These are phyloP conservation scores for Globisporangium apiculatum DNA, from an alignment of 352 stramenopile species.

Conservation along the genomic window DNA sequence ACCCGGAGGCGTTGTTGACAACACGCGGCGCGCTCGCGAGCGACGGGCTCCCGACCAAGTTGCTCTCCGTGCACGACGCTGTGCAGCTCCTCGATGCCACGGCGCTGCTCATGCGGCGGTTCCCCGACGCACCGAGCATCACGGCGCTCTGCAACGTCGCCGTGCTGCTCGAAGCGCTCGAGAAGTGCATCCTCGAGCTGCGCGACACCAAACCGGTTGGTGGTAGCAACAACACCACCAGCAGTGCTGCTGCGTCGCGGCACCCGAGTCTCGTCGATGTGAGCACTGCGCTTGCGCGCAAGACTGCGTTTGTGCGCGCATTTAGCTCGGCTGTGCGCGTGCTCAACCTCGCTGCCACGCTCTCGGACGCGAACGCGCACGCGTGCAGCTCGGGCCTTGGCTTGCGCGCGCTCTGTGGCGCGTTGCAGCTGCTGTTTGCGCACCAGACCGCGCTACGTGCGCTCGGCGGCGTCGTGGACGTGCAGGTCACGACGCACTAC, in stretches of 20 bases:
- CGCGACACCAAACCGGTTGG: conserved; percentile 30
- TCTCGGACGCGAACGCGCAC: conserved; percentile 73
- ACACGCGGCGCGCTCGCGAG: conserved; percentile 28
- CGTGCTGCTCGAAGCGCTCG: conserved; percentile 64
- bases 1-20: conserved; percentile 44
- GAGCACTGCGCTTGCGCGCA: conserved; percentile 49
- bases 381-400: conserved; percentile 67
- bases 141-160: conserved; percentile 58
- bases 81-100: conserved; percentile 70
- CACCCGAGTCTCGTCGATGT: conserved; percentile 41
- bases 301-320: conserved; percentile 50
- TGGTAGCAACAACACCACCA: no score
- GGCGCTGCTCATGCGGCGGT: conserved; percentile 58
- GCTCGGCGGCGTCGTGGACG: conserved; percentile 42
- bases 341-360: conserved; percentile 63
- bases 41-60: conserved; percentile 46
- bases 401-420: conserved; percentile 65
- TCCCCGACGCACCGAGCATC: conserved; percentile 58
- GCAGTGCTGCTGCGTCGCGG: conserved; percentile 9
- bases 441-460: conserved; percentile 51
- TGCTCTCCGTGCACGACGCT: conserved; percentile 61
- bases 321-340: conserved; percentile 70
- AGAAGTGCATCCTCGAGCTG: conserved; percentile 77
- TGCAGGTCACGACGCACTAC: conserved; percentile 71
- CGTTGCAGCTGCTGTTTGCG: conserved; percentile 68